phyloP scores from a whole-genome alignment of 805 yeast species.

The Pichia insulana region DNA sequence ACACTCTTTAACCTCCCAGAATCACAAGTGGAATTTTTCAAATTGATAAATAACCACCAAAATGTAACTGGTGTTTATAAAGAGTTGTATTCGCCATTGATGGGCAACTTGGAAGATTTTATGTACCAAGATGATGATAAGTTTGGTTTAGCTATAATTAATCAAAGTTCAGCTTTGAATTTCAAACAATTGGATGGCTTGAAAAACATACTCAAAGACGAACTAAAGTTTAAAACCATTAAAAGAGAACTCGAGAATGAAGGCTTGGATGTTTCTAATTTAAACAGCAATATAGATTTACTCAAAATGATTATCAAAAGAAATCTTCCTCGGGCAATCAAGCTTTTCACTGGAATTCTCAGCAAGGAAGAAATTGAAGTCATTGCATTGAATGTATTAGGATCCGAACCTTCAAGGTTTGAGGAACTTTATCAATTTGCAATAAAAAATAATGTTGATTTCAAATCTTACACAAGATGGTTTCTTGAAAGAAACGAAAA shows the following conservation, averaged over 20 bases:
- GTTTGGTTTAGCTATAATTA: conserved; percentile 31
- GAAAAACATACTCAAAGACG: background rate
- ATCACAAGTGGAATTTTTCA: conserved; percentile 60
- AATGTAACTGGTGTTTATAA: conserved; percentile 34
- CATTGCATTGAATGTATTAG: background rate
- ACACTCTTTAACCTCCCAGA: conserved; percentile 33
- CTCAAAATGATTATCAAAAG: background rate
- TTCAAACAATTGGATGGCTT: background rate
- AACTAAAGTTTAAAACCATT: background rate
- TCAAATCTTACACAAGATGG: background rate
- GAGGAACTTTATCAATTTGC: background rate
- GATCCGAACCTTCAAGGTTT: background rate
- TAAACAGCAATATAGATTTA: background rate
- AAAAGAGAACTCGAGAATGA: background rate
- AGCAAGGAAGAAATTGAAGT: background rate
- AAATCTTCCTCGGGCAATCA: background rate
- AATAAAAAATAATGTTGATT: background rate
- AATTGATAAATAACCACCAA: conserved; percentile 43
- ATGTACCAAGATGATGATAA: conserved; percentile 58
- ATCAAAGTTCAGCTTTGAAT: background rate
- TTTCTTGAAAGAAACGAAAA: background rate
- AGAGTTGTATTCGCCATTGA: conserved; percentile 27
- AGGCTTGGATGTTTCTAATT: background rate
- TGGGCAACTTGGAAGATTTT: conserved; percentile 37
- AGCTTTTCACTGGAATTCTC: background rate